Percentiles rank a stretch among this genome's conserved stretches.
phyloP scores from a whole-genome alignment of 768 basidiomycete genomes.

The Russula foetens region DNA sequence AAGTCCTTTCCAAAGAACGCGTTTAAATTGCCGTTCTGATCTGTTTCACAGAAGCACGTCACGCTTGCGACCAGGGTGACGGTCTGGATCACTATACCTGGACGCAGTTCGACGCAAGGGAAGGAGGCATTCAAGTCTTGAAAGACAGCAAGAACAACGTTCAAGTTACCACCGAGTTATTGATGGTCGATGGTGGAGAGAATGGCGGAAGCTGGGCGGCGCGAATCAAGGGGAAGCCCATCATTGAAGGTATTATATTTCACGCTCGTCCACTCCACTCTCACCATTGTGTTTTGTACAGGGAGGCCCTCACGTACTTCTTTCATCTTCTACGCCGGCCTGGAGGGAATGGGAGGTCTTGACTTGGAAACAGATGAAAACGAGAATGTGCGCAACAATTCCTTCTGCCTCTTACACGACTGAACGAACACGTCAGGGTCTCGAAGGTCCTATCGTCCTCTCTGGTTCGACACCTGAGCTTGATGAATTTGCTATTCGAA shows the following conservation, averaged over 20 bases:
- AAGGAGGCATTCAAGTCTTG: slow-evolving; percentile 80
- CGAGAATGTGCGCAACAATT: slow-evolving; percentile 49
- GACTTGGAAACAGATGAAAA: slow-evolving; percentile 72
- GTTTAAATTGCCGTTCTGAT: neutral
- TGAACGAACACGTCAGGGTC: slow-evolving; percentile 43
- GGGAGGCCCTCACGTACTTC: slow-evolving; percentile 53
- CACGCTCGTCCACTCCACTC: neutral
- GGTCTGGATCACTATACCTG: slow-evolving; percentile 76
- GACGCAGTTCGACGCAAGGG: slow-evolving; percentile 79
- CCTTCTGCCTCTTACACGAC: neutral
- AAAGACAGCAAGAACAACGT: slow-evolving; percentile 80
- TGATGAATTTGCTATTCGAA: slow-evolving; percentile 72
- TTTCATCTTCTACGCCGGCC: slow-evolving; percentile 76
- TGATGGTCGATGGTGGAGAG: slow-evolving; percentile 77
- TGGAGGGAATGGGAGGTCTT: slow-evolving; percentile 80
- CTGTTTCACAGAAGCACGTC: slow-evolving; percentile 52
- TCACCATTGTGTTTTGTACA: slow-evolving; percentile 17
- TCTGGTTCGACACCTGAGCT: slow-evolving; percentile 69
- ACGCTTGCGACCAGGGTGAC: slow-evolving; percentile 86
- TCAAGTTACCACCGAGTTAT: slow-evolving; percentile 71
- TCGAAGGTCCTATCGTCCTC: slow-evolving; percentile 62
- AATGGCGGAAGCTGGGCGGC: slow-evolving; percentile 88
- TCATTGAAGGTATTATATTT: slow-evolving; percentile 47
- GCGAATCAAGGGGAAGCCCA: slow-evolving; percentile 71
- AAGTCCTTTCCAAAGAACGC: slow-evolving; percentile 27